Evolutionary conservation across 257 asterid genomes (phyloP), one percentile per base, ranked within the genome.

Genomic region (Ehretia macrophylla): DNA sequence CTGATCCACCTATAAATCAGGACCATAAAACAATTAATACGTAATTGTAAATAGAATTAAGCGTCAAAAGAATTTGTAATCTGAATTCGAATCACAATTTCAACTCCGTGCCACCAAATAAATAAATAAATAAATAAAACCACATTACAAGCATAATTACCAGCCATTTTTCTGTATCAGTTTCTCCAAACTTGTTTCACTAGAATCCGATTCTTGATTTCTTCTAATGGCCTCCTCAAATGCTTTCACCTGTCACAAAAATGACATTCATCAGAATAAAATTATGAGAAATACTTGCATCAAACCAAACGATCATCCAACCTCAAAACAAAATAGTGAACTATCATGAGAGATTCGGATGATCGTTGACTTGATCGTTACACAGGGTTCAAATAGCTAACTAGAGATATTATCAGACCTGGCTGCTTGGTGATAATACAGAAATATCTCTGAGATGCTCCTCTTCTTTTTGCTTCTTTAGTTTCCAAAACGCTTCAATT

Each of bases 401-500:
- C 11, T 8, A 38, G 8, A 17, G 0, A 16, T 6, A 45, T 51
- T 12, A 17, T 11, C 13, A 3, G 11, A 76, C 87, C 78, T 75
- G 83, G 23, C 72, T 74, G 17, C 81, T 76, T 8, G 97, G 95
- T 5, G 97, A 90, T 8, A 86, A 59, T 40, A 63, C 62, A 52
- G 95, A 81, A 23, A 74, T 67, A 49, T 85, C 81, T 59, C 63
- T 79, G 52, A 81, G 69, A 75, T 90, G 94, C 50, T 87, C 94
- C 48, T 85, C 86, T 60, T 87, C 94, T 23, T 70, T 83, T 11
- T 32, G 56, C 69, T 85, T 85, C 77, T 75, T 85, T 0, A 81
- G 71, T 71, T 75, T 88, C 98, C 98, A 91, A 48, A 67, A 91
- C 1, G 86, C 68, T 10, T 79, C 88, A 10, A 87, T 85, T 51